phyloP scores from a whole-genome alignment of 139 green algal genomes.

The Pseudopediastrum boryanum region DNA sequence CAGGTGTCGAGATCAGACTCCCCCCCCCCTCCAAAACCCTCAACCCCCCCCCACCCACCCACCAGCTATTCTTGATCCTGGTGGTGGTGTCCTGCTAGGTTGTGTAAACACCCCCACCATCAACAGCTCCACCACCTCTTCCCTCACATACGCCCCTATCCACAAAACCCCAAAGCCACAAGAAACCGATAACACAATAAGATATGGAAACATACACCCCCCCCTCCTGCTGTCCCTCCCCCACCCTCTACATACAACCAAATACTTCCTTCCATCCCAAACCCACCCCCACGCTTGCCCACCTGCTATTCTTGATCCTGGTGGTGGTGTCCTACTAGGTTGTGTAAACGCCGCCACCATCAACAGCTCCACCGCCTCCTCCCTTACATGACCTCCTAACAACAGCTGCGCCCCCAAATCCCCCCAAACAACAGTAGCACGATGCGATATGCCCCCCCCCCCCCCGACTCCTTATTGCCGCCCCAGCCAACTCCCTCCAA shows the following conservation, averaged over 20 bases:
- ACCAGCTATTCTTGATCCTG: conserved; percentile 52
- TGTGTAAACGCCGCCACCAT: conserved; percentile 56
- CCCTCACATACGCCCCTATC: conserved; percentile 56
- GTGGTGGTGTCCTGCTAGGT: not conserved
- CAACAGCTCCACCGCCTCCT: conserved; percentile 78
- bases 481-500: not conserved
- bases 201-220: not conserved
- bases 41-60: too few species aligned
- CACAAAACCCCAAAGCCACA: not conserved
- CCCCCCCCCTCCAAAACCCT: too few species aligned
- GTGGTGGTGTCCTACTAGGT: not conserved
- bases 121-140: conserved; percentile 78
- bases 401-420: too few species aligned
- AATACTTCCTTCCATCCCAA: not conserved
- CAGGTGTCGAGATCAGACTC: too few species aligned
- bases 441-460: not conserved
- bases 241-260: not conserved
- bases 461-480: not conserved
- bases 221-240: conserved; percentile 8
- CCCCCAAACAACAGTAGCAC: not conserved
- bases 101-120: conserved; percentile 56
- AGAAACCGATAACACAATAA: not conserved
- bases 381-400: conserved; percentile 54
- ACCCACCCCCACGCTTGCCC: not conserved
- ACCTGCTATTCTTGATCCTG: conserved; percentile 52